phyloP scores from a whole-genome alignment of 140 eudicot species.

The Erigeron philadelphicus region DNA sequence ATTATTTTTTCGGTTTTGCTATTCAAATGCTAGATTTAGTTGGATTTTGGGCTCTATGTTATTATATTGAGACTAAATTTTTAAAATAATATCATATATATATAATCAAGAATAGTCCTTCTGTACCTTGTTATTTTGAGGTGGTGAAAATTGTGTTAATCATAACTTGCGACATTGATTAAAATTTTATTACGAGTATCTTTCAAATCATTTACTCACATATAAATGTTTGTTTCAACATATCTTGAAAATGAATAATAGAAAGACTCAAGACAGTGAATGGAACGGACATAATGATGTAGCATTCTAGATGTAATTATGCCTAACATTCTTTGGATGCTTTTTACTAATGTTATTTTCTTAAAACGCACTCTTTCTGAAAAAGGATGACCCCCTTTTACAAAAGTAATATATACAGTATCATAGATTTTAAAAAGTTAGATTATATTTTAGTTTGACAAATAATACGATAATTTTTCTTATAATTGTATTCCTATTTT shows the following conservation, averaged over 20 bases:
- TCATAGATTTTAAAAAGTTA: not conserved
- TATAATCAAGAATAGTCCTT: not conserved
- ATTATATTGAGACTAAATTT: not conserved
- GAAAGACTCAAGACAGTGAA: too few species aligned
- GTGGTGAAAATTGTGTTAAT: not conserved
- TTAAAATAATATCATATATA: not conserved
- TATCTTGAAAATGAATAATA: too few species aligned
- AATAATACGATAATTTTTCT: too few species aligned
- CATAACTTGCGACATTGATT: not conserved
- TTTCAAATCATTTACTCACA: not conserved
- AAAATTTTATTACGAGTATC: too few species aligned
- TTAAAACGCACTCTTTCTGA: not conserved
- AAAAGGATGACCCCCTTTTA: not conserved
- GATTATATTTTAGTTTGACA: not conserved
- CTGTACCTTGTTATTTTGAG: not conserved
- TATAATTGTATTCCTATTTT: too few species aligned
- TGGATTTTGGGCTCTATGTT: not conserved
- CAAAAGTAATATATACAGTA: too few species aligned
- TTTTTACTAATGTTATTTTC: conserved; percentile 18
- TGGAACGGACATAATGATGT: conserved; percentile 7
- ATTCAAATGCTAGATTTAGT: conserved; percentile 45
- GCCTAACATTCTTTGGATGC: conserved; percentile 9
- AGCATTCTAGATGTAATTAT: not conserved
- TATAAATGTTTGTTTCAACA: too few species aligned
- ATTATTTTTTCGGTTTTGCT: conserved; percentile 66